These are phyloP conservation scores for Paraurostyla sp. DNA, from an alignment of 73 alveolate species.

Conservation along the genomic window DNA sequence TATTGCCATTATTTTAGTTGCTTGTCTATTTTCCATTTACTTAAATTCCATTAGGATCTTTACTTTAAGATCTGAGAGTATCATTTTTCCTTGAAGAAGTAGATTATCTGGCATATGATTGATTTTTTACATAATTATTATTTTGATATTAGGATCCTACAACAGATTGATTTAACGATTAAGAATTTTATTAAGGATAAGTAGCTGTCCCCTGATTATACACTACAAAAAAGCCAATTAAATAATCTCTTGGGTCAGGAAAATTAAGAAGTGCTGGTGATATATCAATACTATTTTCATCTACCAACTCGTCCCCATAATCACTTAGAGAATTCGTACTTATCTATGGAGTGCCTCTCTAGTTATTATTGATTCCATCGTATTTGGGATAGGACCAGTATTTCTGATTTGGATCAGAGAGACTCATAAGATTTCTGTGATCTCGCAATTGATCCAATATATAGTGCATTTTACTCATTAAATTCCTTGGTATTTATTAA, in stretches of 20 bases:
- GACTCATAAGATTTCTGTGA: background rate
- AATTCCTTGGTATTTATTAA: slow-evolving; percentile 9
- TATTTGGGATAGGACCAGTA: slow-evolving; percentile 47
- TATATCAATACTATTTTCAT: background rate
- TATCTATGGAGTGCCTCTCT: background rate
- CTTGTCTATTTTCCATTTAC: background rate
- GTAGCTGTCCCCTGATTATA: background rate
- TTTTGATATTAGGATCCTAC: too few relatives aligned
- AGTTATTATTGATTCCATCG: too few relatives aligned
- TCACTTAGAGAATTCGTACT: background rate
- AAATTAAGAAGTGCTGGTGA: too few relatives aligned
- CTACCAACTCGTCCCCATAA: background rate
- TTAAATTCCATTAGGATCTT: background rate
- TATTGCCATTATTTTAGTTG: background rate
- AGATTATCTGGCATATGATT: background rate
- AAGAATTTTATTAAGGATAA: too few relatives aligned
- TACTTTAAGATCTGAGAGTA: background rate
- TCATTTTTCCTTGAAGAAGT: background rate
- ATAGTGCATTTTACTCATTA: background rate
- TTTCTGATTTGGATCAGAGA: background rate
- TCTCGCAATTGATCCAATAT: slow-evolving; percentile 11
- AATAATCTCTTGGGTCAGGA: slow-evolving; percentile 59
- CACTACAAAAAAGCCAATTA: slow-evolving; percentile 43
- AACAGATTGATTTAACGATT: background rate
- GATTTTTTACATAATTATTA: background rate